Conservation (phyloP, 805 yeast species). For the Yarrowia sp. region DNA sequence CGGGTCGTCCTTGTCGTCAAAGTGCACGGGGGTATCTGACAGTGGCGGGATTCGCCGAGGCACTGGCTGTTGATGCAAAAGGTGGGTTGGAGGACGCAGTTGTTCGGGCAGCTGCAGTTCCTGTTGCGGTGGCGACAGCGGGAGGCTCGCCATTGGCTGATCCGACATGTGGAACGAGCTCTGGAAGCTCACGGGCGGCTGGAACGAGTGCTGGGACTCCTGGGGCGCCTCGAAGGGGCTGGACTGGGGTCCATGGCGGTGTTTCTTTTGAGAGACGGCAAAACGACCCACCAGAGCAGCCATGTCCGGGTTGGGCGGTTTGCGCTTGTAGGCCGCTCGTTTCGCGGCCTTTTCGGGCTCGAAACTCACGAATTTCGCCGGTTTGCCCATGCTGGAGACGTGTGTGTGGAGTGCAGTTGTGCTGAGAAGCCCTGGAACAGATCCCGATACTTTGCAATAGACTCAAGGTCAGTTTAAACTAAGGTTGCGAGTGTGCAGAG, state of each 20-base stretch:
- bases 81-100: conserved; percentile 1
- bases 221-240: conserved; percentile 8
- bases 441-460: not conserved
- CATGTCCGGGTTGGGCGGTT: conserved; percentile 18
- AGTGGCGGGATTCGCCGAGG: not conserved
- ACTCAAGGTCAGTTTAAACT: conserved; percentile 9
- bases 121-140: conserved; percentile 21
- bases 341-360: conserved; percentile 32
- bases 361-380: conserved; percentile 32
- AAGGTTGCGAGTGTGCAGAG: conserved; percentile 15
- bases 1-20: conserved; percentile 14
- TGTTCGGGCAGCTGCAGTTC: conserved; percentile 30
- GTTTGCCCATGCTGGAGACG: conserved; percentile 14
- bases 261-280: not conserved
- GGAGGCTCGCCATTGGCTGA: conserved; percentile 2
- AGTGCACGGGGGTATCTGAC: conserved; percentile 21
- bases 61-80: not conserved
- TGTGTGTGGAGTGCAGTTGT: not conserved
- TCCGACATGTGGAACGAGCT: conserved; percentile 17
- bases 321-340: conserved; percentile 2
- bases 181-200: not conserved
- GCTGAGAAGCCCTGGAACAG: too few relatives aligned
- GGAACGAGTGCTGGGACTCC: conserved; percentile 4
- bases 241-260: not conserved
- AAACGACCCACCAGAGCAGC: conserved; percentile 21